These are phyloP conservation scores for Colletotrichum lentis DNA, from an alignment of 2,329 filamentous ascomycete genomes.

Conservation along the genomic window DNA sequence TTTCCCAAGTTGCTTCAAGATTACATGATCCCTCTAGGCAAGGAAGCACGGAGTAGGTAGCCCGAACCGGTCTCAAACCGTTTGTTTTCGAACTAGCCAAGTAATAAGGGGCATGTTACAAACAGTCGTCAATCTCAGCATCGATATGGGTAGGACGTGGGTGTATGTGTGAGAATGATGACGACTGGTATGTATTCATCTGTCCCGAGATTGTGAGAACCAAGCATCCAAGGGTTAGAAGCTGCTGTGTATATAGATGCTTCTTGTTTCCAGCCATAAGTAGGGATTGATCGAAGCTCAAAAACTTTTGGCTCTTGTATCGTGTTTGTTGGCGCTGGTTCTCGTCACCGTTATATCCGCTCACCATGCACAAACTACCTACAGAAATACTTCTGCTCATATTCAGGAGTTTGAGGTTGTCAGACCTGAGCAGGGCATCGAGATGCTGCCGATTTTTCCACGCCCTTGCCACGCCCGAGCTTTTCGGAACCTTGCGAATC, in stretches of 20 bases:
- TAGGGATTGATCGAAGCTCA: background rate
- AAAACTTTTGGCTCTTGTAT: background rate
- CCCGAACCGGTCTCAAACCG: too few relatives aligned
- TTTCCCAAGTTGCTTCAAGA: background rate
- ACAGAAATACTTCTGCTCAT: constrained; percentile 3
- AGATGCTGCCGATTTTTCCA: background rate
- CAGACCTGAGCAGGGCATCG: background rate
- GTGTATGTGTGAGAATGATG: background rate
- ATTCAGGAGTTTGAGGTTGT: background rate
- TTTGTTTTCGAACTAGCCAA: too few relatives aligned
- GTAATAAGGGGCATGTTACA: too few relatives aligned
- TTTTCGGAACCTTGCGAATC: background rate
- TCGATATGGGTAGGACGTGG: background rate
- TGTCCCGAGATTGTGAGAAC: background rate
- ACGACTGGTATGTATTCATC: background rate
- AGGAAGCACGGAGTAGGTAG: too few relatives aligned
- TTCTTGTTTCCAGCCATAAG: background rate
- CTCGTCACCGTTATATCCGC: background rate
- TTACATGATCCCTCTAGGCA: background rate
- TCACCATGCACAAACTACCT: background rate
- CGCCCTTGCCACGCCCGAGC: background rate
- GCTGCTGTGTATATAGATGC: background rate
- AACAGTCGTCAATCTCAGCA: background rate
- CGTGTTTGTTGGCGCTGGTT: background rate
- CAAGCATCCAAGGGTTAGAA: background rate